A percentile compares a stretch with the other conserved stretches of the same genome.
phyloP scores from a whole-genome alignment of 192 early-diverging fungal genomes.

The Phycomyces nitens region DNA sequence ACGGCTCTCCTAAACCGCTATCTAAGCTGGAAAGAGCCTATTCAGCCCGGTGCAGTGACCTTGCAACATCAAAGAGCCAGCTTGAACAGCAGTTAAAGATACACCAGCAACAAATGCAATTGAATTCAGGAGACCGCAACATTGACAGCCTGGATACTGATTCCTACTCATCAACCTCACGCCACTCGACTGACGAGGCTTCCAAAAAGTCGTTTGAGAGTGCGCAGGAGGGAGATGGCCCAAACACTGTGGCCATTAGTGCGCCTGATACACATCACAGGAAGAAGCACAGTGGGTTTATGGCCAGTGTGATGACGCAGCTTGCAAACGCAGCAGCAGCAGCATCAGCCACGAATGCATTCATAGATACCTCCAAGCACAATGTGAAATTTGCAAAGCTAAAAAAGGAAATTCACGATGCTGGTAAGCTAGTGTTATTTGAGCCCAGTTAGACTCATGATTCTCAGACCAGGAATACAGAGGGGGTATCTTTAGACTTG shows the following conservation, averaged over 20 bases:
- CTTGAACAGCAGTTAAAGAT: not conserved
- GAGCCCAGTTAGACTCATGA: no score
- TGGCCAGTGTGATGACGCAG: constrained; percentile 24
- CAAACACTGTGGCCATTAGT: constrained; percentile 1
- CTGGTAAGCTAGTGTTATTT: constrained; percentile 26
- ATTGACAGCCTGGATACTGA: not conserved
- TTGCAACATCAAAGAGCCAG: constrained; percentile 11
- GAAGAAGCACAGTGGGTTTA: constrained; percentile 29
- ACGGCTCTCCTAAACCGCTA: not conserved
- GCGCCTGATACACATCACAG: constrained; percentile 13
- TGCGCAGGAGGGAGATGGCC: constrained; percentile 1
- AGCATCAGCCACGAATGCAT: constrained; percentile 7
- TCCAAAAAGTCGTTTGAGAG: no score
- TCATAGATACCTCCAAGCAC: constrained; percentile 28
- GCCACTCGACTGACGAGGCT: no score
- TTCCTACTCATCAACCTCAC: constrained; percentile 2
- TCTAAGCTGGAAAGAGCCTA: constrained; percentile 30
- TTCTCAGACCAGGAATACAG: constrained; percentile 24
- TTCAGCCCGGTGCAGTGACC: constrained; percentile 23
- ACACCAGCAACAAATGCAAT: constrained; percentile 3
- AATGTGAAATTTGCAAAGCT: constrained; percentile 33
- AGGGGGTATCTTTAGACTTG: constrained; percentile 24
- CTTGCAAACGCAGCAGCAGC: constrained; percentile 9
- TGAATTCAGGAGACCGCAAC: no score
- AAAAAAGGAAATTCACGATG: constrained; percentile 39